Percentiles rank a stretch among this genome's conserved stretches.
These are phyloP conservation scores for Rhododendron griersonianum DNA, from an alignment of 148 eudicot genomes.

Conservation along the genomic window DNA sequence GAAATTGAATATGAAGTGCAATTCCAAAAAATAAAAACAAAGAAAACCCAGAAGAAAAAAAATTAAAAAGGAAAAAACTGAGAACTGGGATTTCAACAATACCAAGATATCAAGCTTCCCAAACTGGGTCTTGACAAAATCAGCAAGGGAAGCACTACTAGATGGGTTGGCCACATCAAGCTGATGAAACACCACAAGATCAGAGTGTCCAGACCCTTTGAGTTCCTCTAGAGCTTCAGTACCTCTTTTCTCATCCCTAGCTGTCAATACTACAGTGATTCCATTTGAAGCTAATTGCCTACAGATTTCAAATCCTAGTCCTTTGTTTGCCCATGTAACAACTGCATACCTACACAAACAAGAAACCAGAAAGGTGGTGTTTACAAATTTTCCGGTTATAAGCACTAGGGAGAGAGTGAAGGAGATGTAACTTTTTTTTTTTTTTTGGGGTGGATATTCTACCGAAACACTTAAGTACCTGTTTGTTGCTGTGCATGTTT, in stretches of 20 bases:
- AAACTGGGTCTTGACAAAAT: constrained; percentile 22
- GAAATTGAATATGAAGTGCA: not conserved
- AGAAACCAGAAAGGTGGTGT: not conserved
- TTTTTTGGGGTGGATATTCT: too few species aligned
- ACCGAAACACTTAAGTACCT: too few species aligned
- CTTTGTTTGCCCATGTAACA: constrained; percentile 20
- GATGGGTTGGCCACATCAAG: constrained; percentile 22
- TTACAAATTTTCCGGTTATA: too few species aligned
- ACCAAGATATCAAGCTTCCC: not conserved
- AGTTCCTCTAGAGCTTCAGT: constrained; percentile 26
- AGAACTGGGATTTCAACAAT: constrained; percentile 9
- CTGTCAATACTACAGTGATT: constrained; percentile 13
- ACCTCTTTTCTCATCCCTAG: constrained; percentile 25
- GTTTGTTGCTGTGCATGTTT: not conserved
- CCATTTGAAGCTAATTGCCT: constrained; percentile 22
- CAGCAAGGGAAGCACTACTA: constrained; percentile 18
- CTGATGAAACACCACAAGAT: constrained; percentile 18
- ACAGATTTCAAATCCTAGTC: constrained; percentile 21
- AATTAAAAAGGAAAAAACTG: not conserved
- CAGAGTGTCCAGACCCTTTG: constrained; percentile 11
- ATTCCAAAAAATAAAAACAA: not conserved
- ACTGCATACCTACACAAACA: constrained; percentile 13
- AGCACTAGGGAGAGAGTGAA: too few species aligned
- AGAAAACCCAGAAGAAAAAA: not conserved
- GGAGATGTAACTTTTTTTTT: too few species aligned